Base-by-base conservation (phyloP, 2,329 filamentous ascomycete species). In the Microdochium paspali region DNA sequence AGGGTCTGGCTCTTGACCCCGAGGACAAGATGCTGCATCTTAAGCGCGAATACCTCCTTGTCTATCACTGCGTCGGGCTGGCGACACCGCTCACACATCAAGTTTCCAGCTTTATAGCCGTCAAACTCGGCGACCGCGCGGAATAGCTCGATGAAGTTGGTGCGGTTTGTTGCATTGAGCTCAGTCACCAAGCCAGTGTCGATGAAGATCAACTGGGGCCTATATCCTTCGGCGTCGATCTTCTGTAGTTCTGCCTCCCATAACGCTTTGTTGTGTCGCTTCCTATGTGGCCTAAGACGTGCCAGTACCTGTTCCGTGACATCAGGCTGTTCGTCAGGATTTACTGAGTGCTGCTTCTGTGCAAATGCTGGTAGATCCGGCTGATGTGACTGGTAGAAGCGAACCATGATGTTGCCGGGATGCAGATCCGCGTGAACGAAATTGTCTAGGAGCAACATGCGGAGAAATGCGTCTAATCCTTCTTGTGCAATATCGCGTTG, bases 381-480 rank as follows among this genome's bases (percentile, higher is more conserved):
- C 51, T 84, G 77, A 13, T 82, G 80, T 0, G 90, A 82, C 58
- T 91, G 83, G 67, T 97, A 96, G 70, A 98, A 98, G 53, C 94
- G 89, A 44, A 98, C 91, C 90, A 98, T 97, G 67, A 98, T 97
- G 64, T 98, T 98, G 24, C 93, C 93, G 0, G 93, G 93, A 62
- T 98, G 93, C 25, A 98, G 71, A 62, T 98, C 93, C 4, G 93
- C 91, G 61, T 98, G 93, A 24, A 96, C 84, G 64, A 98, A 98
- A 64, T 98, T 98, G 65, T 98, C 93, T 32, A 98, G 84, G 12
- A 98, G 76, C 15, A 98, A 72, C 93, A 98, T 98, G 58, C 90
- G 88, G 45, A 98, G 69, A 66, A 98, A 98, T 3, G 91, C 90
- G 62, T 98, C 90, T 0, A 98, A 78, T 0, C 93, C 93, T 68